Percentiles rank a stretch among this genome's conserved stretches.
Evolutionary conservation across 768 basidiomycete species (phyloP).

Genomic region (Agrocybe pediades): DNA sequence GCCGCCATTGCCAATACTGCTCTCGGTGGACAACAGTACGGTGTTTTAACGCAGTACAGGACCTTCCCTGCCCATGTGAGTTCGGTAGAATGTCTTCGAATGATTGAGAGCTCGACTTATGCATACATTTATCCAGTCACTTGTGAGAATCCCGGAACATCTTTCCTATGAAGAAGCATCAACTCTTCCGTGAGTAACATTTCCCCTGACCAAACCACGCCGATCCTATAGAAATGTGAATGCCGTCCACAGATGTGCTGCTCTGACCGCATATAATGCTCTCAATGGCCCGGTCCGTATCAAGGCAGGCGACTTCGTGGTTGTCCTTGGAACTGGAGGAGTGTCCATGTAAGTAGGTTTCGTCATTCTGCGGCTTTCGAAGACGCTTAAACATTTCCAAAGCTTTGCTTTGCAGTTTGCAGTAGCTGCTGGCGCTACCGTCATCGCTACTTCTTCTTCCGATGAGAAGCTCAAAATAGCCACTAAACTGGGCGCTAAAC

Average conservation of each 20-base stretch:
- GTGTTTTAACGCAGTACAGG: constrained; percentile 56
- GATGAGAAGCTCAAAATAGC: constrained; percentile 61
- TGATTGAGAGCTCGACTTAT: not conserved
- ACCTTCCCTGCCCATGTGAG: constrained; percentile 35
- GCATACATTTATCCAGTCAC: constrained; percentile 33
- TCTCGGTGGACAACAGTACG: constrained; percentile 51
- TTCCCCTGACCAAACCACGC: too few relatives aligned
- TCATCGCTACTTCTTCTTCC: constrained; percentile 69
- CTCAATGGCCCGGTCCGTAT: constrained; percentile 49
- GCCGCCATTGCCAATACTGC: constrained; percentile 32
- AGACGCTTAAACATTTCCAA: not conserved
- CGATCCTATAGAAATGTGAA: too few relatives aligned
- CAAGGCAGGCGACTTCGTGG: constrained; percentile 61
- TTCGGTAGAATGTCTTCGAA: not conserved
- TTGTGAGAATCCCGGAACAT: constrained; percentile 57
- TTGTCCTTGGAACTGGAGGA: constrained; percentile 59
- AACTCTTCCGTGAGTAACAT: constrained; percentile 50
- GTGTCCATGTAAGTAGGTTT: constrained; percentile 46
- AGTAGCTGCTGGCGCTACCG: constrained; percentile 59
- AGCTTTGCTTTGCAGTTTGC: constrained; percentile 65
- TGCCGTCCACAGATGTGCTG: constrained; percentile 45
- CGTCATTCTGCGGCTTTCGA: not conserved
- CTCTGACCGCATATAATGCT: constrained; percentile 65
- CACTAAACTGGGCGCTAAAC: constrained; percentile 50
- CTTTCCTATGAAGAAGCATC: constrained; percentile 68